Conservation (phyloP, 257 asterid species). For the Solanum dulcamara region DNA sequence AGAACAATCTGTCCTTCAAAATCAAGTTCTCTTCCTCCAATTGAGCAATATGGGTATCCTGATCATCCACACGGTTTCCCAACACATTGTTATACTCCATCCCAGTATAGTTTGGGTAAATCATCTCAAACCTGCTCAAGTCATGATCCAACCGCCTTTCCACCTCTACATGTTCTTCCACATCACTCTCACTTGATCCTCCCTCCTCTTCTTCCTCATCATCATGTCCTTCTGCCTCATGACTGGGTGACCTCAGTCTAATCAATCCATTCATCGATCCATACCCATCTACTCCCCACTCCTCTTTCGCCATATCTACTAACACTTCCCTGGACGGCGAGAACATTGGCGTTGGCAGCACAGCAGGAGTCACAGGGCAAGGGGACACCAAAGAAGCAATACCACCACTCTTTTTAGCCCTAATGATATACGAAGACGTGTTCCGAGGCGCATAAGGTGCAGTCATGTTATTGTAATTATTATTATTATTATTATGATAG, state of each 20-base stretch:
- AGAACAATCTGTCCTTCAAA: conserved; percentile 67
- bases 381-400: conserved; percentile 75
- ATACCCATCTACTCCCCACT: conserved; percentile 89
- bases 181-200: conserved; percentile 78
- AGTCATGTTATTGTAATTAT: conserved; percentile 13
- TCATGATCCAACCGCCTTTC: conserved; percentile 82
- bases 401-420: conserved; percentile 80
- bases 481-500: neutral
- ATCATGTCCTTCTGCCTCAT: conserved; percentile 36
- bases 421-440: conserved; percentile 49
- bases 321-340: conserved; percentile 76
- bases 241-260: conserved; percentile 67
- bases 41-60: conserved; percentile 67
- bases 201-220: conserved; percentile 61
- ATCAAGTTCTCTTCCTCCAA: conserved; percentile 69
- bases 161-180: conserved; percentile 75
- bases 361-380: conserved; percentile 64
- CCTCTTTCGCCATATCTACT: conserved; percentile 80
- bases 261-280: conserved; percentile 85
- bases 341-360: conserved; percentile 66
- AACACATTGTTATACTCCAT: conserved; percentile 43
- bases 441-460: conserved; percentile 69
- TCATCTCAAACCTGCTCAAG: conserved; percentile 76
- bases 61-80: conserved; percentile 80
- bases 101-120: conserved; percentile 40